Base-by-base conservation (phyloP, 1,139 yeast genomes). In the Trichomonascaceae sp. region DNA sequence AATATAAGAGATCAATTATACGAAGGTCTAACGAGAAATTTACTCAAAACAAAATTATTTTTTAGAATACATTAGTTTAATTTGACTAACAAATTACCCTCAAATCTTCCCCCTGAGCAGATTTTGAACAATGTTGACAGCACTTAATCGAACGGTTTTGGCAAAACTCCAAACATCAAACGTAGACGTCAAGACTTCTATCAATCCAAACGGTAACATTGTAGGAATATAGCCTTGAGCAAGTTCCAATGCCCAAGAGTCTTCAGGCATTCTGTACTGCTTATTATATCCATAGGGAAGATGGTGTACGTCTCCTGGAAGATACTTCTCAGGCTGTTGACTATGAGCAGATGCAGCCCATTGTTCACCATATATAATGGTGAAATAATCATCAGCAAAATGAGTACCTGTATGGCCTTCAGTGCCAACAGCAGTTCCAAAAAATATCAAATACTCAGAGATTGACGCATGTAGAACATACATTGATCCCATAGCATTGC, bases 221-320 rank as follows among this genome's bases (percentile, higher is more conserved):
- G 95, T 85, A 39, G 99, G 99, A 62, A 93, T 88, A 95, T 96
- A 93, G 55, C 99, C 99, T 74, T 93, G 99, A 7, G 99, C 99
- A 66, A 93, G 79, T 70, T 93, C 99, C 63, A 93, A 75, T 6
- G 99, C 97, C 72, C 84, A 91, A 0, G 88, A 77, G 53, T 57
- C 64, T 45, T 80, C 70, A 1, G 88, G 85, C 96, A 93, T 88
- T 39, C 83, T 64, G 70, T 95, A 93, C 71, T 95, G 99, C 72
- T 87, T 89, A 61, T 82, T 81, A 48, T 71, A 62, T 39, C 97
- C 96, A 68, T 82, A 85, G 39, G 64, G 69, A 67, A 93, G 76
- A 67, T 85, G 95, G 70, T 95, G 95, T 59, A 82, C 83, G 63
- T 85, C 87, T 8, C 78, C 78, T 1, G 98, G 95, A 32, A 69